These are phyloP conservation scores for Phytophthora cactorum DNA, from an alignment of 352 stramenopile genomes.

Conservation along the genomic window DNA sequence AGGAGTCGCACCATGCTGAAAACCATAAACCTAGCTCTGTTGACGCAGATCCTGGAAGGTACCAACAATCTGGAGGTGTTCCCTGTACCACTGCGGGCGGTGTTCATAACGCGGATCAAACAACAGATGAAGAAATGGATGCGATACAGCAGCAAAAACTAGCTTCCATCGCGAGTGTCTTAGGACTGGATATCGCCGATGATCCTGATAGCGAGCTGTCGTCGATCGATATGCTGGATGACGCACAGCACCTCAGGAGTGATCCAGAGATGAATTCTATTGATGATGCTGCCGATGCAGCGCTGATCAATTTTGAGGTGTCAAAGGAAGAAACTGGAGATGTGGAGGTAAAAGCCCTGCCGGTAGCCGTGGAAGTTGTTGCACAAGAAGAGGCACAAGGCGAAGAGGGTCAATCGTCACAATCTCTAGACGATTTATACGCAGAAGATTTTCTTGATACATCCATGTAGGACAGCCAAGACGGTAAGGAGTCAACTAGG, in stretches of 20 bases:
- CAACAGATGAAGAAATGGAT: slow-evolving; percentile 19
- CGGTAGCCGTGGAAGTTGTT: not conserved
- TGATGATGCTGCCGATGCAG: slow-evolving; percentile 9
- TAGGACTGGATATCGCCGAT: slow-evolving; percentile 28
- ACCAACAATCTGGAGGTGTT: not conserved
- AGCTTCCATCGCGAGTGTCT: slow-evolving; percentile 25
- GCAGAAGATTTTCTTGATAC: slow-evolving; percentile 31
- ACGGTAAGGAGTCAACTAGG: slow-evolving; percentile 7
- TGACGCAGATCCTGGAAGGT: not conserved
- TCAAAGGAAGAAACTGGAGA: slow-evolving; percentile 1
- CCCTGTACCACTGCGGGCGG: not conserved
- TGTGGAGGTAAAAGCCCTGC: slow-evolving; percentile 1
- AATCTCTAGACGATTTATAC: slow-evolving; percentile 29
- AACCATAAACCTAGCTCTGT: not conserved
- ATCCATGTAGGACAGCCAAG: slow-evolving; percentile 5
- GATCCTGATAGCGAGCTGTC: slow-evolving; percentile 42
- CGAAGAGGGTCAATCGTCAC: slow-evolving; percentile 3
- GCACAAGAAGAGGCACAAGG: slow-evolving; percentile 2
- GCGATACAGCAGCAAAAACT: slow-evolving; percentile 33
- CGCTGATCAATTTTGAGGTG: slow-evolving; percentile 2
- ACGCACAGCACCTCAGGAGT: slow-evolving; percentile 22
- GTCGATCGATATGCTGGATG: slow-evolving; percentile 37
- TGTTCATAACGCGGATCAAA: not conserved
- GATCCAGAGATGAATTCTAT: slow-evolving; percentile 4
- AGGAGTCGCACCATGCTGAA: not conserved